Conservation (phyloP, 2,329 filamentous ascomycete genomes). For the Venturia effusa region DNA sequence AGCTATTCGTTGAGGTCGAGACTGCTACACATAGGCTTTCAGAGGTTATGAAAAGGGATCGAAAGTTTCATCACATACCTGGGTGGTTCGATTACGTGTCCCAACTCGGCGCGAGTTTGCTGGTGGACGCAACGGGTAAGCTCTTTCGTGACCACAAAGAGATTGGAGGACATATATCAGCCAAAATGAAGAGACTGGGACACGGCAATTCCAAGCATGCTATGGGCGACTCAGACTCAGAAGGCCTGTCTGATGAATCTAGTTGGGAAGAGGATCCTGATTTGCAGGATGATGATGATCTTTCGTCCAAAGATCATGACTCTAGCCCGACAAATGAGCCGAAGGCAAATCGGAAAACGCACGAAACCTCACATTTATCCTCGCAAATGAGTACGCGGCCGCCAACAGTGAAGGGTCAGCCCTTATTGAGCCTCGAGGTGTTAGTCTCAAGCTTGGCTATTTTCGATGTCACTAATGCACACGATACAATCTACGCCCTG, state of each 20-base stretch:
- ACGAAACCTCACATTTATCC: background rate
- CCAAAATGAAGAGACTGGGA: background rate
- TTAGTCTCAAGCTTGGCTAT: constrained; percentile 24
- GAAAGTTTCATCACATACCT: constrained; percentile 18
- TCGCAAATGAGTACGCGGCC: background rate
- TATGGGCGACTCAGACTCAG: background rate
- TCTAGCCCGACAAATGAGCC: background rate
- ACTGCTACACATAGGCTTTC: constrained; percentile 26
- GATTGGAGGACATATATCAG: constrained; percentile 4
- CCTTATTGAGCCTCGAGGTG: constrained; percentile 24
- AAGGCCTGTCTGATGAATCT: background rate
- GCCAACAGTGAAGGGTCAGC: background rate
- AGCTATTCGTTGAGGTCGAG: constrained; percentile 30
- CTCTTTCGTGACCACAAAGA: constrained; percentile 20
- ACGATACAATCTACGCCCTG: constrained; percentile 25
- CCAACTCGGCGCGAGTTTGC: constrained; percentile 24
- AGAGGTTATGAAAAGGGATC: constrained; percentile 24
- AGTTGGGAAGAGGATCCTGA: background rate
- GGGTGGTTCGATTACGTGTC: constrained; percentile 26
- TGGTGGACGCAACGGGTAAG: constrained; percentile 25
- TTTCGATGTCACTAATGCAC: constrained; percentile 21
- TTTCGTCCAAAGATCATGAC: background rate
- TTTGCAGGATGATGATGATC: background rate
- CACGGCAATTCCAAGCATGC: background rate
- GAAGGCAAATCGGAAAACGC: background rate